A percentile compares a stretch with the other conserved stretches of the same genome.
Conservation (phyloP, 1,139 yeast species). For the Lodderomyces elongisporus region DNA sequence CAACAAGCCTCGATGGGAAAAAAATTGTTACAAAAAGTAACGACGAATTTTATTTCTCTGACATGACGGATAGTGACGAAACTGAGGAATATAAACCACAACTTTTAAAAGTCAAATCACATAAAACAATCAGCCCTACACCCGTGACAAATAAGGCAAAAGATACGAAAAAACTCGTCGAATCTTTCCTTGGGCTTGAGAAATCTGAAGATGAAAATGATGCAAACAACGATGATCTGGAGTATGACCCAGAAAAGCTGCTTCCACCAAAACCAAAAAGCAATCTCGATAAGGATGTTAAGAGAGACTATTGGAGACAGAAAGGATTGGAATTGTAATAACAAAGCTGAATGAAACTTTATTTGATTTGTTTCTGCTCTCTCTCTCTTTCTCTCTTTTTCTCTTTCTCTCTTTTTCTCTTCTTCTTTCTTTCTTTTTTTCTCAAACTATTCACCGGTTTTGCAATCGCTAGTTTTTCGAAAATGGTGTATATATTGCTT, state of each 20-base stretch:
- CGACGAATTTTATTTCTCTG: conserved; percentile 39
- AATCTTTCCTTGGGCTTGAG: conserved; percentile 22
- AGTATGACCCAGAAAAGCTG: conserved; percentile 12
- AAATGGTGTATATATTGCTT: too few relatives aligned
- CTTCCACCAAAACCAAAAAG: conserved; percentile 8
- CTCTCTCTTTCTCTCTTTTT: not conserved
- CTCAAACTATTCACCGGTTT: too few relatives aligned
- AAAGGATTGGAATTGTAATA: conserved; percentile 35
- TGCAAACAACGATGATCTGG: conserved; percentile 12
- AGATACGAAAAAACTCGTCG: conserved; percentile 22
- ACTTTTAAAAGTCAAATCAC: not conserved
- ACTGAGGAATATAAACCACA: conserved; percentile 6
- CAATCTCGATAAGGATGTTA: conserved; percentile 30
- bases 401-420: not conserved
- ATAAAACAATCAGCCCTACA: conserved; percentile 4
- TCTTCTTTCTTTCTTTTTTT: not conserved
- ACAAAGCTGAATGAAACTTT: not conserved
- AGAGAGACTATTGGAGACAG: conserved; percentile 41
- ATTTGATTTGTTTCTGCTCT: too few relatives aligned
- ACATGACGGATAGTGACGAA: conserved; percentile 39
- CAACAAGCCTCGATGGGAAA: conserved; percentile 18
- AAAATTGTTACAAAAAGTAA: conserved; percentile 33
- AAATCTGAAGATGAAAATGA: conserved; percentile 16
- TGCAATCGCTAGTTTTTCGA: too few relatives aligned
- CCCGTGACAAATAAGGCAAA: conserved; percentile 13